phyloP scores from a whole-genome alignment of 495 filamentous ascomycete genomes.

The Glonium stellatum region DNA sequence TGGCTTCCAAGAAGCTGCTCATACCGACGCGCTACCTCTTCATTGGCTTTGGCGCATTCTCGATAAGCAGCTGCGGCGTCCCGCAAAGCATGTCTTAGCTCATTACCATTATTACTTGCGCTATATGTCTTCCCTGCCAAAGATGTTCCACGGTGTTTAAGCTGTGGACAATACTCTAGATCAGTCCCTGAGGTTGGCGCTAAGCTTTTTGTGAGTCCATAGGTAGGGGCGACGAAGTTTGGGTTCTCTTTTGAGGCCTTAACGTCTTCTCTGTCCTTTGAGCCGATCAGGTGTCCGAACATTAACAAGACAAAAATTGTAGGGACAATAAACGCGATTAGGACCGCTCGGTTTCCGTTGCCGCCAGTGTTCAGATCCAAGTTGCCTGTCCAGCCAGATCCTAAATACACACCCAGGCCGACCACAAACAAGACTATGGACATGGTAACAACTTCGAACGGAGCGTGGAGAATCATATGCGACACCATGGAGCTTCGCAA shows the following conservation, averaged over 20 bases:
- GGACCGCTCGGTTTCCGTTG: conserved; percentile 11
- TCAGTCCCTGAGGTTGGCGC: not conserved
- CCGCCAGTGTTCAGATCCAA: not conserved
- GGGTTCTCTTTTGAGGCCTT: too few relatives aligned
- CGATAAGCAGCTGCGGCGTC: too few relatives aligned
- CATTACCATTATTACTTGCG: too few relatives aligned
- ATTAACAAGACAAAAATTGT: conserved; percentile 11
- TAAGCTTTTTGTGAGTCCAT: not conserved
- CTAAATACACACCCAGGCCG: conserved; percentile 16
- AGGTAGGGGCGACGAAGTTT: too few relatives aligned
- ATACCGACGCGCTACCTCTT: too few relatives aligned
- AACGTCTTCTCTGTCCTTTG: conserved; percentile 8
- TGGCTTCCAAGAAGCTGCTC: too few relatives aligned
- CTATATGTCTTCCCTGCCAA: too few relatives aligned
- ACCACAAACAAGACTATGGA: conserved; percentile 14
- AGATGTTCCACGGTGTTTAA: too few relatives aligned
- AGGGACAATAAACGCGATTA: conserved; percentile 13
- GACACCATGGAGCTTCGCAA: conserved; percentile 15
- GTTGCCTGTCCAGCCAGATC: not conserved
- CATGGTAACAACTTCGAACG: conserved; percentile 20
- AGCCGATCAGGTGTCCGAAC: conserved; percentile 20
- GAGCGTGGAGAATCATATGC: conserved; percentile 17
- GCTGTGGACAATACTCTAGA: too few relatives aligned
- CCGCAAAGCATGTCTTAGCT: too few relatives aligned
- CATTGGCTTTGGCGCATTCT: too few relatives aligned